Evolutionary conservation across 2,329 filamentous ascomycete genomes (phyloP), one percentile per base, ranked within the genome.

Genomic region (Aspergillus caelatus): DNA sequence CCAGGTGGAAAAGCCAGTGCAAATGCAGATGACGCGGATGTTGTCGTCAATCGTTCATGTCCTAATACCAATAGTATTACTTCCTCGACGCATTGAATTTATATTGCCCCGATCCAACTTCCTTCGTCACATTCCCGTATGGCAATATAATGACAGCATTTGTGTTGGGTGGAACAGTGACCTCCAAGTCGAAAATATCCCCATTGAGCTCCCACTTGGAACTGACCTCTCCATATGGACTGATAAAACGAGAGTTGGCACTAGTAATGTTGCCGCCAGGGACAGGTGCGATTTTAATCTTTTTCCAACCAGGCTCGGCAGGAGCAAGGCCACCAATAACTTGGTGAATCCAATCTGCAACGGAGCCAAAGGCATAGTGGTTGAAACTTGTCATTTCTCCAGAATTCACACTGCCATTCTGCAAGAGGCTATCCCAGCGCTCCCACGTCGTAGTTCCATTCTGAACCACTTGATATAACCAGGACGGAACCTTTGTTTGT

Each of bases 391-490:
- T 80, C 79, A 80, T 80, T 19, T 70, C 61, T 0, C 78, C 77
- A 1, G 76, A 67, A 57, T 80, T 80, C 41, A 80, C 70, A 3
- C 57, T 68, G 1, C 76, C 77, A 46, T 79, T 70, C 0, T 74
- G 71, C 10, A 78, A 60, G 67, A 80, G 72, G 46, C 70, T 74
- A 54, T 81, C 75, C 79, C 79, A 80, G 21, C 79, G 73, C 66
- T 81, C 79, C 78, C 78, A 81, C 1, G 75, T 75, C 1, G 78
- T 80, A 1, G 79, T 80, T 3, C 72, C 77, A 26, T 74, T 75
- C 75, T 79, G 79, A 3, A 69, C 70, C 1, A 80, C 74, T 19
- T 74, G 75, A 56, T 78, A 79, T 11, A 81, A 67, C 76, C 77
- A 78, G 1, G 62, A 63, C 0, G 67, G 67, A 1, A 62, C 58